Conservation (phyloP, 1,139 yeast species). For the Yamadazyma atlantica region DNA sequence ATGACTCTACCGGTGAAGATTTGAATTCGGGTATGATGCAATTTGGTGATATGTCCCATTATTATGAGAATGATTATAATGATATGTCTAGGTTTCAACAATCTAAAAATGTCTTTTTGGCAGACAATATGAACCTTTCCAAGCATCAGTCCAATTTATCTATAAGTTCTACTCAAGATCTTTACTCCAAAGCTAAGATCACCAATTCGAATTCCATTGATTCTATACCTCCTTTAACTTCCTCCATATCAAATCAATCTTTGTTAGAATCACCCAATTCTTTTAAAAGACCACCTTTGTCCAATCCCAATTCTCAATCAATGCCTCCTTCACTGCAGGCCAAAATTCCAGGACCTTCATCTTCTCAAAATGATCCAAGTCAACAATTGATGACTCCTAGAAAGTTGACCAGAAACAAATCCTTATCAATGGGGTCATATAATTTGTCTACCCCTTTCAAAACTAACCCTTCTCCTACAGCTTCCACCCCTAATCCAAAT, state of each 20-base stretch:
- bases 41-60: not conserved
- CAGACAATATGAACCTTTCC: constrained; percentile 16
- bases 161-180: constrained; percentile 13
- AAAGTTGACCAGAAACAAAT: constrained; percentile 13
- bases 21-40: not conserved
- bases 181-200: constrained; percentile 5
- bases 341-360: not conserved
- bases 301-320: constrained; percentile 9
- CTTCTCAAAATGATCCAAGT: constrained; percentile 18
- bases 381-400: constrained; percentile 13
- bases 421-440: constrained; percentile 15
- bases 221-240: constrained; percentile 43
- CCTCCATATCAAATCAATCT: constrained; percentile 40
- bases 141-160: constrained; percentile 17
- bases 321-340: constrained; percentile 8
- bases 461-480: constrained; percentile 14
- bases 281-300: constrained; percentile 9
- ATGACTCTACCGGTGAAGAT: not conserved
- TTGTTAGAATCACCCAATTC: constrained; percentile 33
- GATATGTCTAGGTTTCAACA: not conserved
- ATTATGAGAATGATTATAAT: constrained; percentile 8
- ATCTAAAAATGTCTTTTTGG: constrained; percentile 8
- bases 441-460: constrained; percentile 25
- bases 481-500: constrained; percentile 5
- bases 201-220: constrained; percentile 25